Conservation (phyloP, 148 eudicot genomes). For the Cornus controversa region DNA sequence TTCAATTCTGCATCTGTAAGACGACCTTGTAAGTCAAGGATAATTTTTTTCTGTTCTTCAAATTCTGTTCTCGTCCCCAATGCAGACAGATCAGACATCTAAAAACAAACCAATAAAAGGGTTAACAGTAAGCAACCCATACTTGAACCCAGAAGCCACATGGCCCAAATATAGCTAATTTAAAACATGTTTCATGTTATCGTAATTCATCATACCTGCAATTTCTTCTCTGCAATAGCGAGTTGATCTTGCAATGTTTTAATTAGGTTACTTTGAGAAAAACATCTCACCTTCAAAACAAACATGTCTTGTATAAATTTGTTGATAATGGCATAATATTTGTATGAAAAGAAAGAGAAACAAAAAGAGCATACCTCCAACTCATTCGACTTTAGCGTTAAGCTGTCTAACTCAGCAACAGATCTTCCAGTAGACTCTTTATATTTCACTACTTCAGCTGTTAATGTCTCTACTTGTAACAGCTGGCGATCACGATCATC, state of each 20-base stretch:
- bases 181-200: conserved; percentile 2
- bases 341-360: not conserved
- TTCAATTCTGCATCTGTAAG: conserved; percentile 79
- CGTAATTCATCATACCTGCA: conserved; percentile 47
- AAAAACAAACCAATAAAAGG: conserved; percentile 8
- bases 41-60: conserved; percentile 62
- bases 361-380: conserved; percentile 57
- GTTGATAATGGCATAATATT: not conserved
- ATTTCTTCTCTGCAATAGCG: conserved; percentile 58
- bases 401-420: conserved; percentile 54
- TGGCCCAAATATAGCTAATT: not conserved
- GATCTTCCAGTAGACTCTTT: conserved; percentile 66
- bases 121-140: not conserved
- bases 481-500: conserved; percentile 80
- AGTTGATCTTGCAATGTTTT: conserved; percentile 67
- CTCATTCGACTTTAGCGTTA: conserved; percentile 56
- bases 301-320: not conserved
- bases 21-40: conserved; percentile 61
- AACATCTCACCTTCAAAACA: conserved; percentile 52
- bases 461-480: conserved; percentile 53
- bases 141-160: not conserved
- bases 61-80: conserved; percentile 62
- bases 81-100: conserved; percentile 74
- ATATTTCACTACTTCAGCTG: conserved; percentile 58
- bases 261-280: conserved; percentile 62